Percentiles rank a stretch among this genome's conserved stretches.
phyloP scores from a whole-genome alignment of 2,329 filamentous ascomycete species.

The Knoxdaviesia capensis region DNA sequence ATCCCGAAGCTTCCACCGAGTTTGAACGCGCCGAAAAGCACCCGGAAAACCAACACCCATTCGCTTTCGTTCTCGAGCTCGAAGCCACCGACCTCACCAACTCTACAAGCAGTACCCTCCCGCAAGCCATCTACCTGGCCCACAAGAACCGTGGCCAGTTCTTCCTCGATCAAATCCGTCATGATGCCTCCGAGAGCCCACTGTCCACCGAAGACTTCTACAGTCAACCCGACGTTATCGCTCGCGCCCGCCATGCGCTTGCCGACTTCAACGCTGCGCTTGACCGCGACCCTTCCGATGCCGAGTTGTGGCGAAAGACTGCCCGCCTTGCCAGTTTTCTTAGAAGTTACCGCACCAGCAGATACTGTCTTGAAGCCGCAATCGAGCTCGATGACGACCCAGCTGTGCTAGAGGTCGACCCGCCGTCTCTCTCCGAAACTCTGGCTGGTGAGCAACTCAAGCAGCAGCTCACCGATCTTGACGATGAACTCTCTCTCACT shows the following conservation, averaged over 20 bases:
- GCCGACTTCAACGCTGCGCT: constrained; percentile 37
- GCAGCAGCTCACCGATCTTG: constrained; percentile 28
- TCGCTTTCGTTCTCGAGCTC: constrained; percentile 17
- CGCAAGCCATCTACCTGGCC: constrained; percentile 78
- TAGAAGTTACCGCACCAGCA: constrained; percentile 32
- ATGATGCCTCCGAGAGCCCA: constrained; percentile 17
- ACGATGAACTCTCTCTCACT: constrained; percentile 33
- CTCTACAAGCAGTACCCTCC: constrained; percentile 41
- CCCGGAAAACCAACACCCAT: constrained; percentile 23
- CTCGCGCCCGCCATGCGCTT: constrained; percentile 24
- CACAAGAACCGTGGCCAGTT: constrained; percentile 96
- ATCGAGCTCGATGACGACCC: constrained; percentile 49
- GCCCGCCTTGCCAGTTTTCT: constrained; percentile 38
- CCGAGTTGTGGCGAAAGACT: constrained; percentile 41
- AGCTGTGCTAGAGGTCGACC: constrained; percentile 38
- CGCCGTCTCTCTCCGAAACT: constrained; percentile 40
- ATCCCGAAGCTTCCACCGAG: constrained; percentile 70
- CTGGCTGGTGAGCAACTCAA: constrained; percentile 43
- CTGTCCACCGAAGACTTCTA: constrained; percentile 12
- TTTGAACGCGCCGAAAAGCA: constrained; percentile 51
- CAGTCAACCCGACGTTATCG: constrained; percentile 15
- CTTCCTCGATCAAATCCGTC: constrained; percentile 51
- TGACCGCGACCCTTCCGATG: constrained; percentile 45
- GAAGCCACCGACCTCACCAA: constrained; percentile 3
- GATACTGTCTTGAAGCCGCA: constrained; percentile 45